Percentiles rank a stretch among this genome's conserved stretches.
Conservation (phyloP, 257 asterid species). For the Solanum corneliomulleri region DNA sequence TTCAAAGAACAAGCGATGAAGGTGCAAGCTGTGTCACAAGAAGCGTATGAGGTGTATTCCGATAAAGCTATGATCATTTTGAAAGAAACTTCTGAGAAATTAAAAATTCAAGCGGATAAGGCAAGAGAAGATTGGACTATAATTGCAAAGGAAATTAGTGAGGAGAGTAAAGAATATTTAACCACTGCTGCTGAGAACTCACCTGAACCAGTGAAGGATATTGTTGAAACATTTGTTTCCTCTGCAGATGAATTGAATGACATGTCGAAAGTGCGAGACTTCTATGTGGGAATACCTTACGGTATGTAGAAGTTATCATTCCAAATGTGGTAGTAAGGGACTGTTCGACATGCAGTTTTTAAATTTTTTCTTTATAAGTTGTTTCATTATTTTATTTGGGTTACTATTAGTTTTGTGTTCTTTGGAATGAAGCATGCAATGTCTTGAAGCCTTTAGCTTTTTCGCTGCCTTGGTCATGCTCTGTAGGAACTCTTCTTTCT, state of each 20-base stretch:
- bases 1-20: slow-evolving; percentile 73
- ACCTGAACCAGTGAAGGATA: slow-evolving; percentile 75
- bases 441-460: background rate
- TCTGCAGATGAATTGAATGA: slow-evolving; percentile 53
- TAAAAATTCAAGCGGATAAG: slow-evolving; percentile 71
- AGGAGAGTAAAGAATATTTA: slow-evolving; percentile 60
- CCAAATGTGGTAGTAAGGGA: background rate
- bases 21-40: slow-evolving; percentile 59
- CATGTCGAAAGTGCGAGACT: slow-evolving; percentile 61
- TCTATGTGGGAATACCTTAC: slow-evolving; percentile 82
- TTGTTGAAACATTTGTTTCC: slow-evolving; percentile 63
- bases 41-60: slow-evolving; percentile 66
- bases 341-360: background rate
- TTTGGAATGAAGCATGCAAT: background rate
- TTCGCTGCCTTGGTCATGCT: slow-evolving; percentile 2
- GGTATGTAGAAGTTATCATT: slow-evolving; percentile 29
- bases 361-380: background rate
- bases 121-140: slow-evolving; percentile 59
- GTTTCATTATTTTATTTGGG: background rate
- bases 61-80: slow-evolving; percentile 49
- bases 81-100: slow-evolving; percentile 64
- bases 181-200: slow-evolving; percentile 58
- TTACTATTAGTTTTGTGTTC: background rate
- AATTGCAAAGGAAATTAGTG: slow-evolving; percentile 59
- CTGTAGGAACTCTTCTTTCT: slow-evolving; percentile 67